A percentile compares a stretch with the other conserved stretches of the same genome.
Conservation (phyloP, 176 grass and related monocot species). For the Pharus latifolius region DNA sequence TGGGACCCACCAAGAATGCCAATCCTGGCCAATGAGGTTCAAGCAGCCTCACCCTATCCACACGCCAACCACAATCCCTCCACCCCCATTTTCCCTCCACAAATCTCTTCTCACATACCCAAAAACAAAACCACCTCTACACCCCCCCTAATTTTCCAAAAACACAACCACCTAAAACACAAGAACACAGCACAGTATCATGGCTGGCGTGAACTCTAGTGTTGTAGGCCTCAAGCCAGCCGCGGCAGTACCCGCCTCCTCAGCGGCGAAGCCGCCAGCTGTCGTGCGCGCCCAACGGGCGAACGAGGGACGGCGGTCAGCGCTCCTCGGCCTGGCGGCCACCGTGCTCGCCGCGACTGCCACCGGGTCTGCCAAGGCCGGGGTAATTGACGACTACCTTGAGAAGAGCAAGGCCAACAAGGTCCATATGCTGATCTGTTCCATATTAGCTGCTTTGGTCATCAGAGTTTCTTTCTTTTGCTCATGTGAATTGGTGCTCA, state of each 20-base stretch:
- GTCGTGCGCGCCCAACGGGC: constrained; percentile 7
- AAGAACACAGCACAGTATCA: neutral
- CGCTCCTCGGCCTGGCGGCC: constrained; percentile 69
- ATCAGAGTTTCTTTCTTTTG: too few relatives aligned
- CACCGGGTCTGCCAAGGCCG: constrained; percentile 40
- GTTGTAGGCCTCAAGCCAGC: constrained; percentile 55
- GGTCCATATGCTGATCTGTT: constrained; percentile 12
- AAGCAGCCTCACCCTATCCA: constrained; percentile 96
- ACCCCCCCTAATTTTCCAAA: neutral
- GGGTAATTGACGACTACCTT: constrained; percentile 80
- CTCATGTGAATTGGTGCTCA: neutral
- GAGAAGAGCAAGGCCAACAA: constrained; percentile 98
- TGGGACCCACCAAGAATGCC: neutral
- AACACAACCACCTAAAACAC: neutral
- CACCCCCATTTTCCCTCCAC: neutral
- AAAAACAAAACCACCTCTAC: constrained; percentile 36
- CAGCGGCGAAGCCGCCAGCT: constrained; percentile 6
- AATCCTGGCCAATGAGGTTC: constrained; percentile 32
- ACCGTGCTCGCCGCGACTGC: constrained; percentile 33
- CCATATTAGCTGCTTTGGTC: neutral
- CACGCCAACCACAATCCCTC: constrained; percentile 42
- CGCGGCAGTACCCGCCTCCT: constrained; percentile 27
- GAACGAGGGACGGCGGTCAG: constrained; percentile 44
- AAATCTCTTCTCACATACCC: neutral
- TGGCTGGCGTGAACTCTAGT: constrained; percentile 65